Evolutionary conservation across 1,284 basidiomycete genomes (phyloP), one percentile per base, ranked within the genome.

Genomic region (Rhodotorula sp.): DNA sequence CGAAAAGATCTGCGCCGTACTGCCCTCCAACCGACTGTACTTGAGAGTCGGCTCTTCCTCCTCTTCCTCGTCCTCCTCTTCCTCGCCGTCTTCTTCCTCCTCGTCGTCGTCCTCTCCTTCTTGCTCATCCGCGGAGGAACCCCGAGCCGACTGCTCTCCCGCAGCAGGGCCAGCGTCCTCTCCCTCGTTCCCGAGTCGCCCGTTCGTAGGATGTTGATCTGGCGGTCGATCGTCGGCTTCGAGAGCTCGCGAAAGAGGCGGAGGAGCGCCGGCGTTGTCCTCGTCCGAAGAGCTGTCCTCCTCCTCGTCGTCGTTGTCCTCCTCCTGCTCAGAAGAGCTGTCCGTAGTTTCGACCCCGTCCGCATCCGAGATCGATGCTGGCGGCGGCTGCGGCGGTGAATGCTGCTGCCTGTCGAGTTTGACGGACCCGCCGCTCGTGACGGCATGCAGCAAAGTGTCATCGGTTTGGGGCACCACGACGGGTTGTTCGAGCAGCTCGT

Each of bases 1-100:
- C 82, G 88, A 88, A 62, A 97, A 85, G n/a, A 97, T 83, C 77
- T 93, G 91, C 4, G 87, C 86, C 56, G 91, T 84, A 4, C 87
- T 84, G 4, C 72, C 91, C 58, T 87, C 86, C 65, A 98, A 85
- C 59, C 91, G 86, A 75, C 91, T 89, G 80, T 98, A 98, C 81
- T 98, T 98, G 79, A 98, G 86, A 0, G 91, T 87, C 14, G 78
- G 79, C 69, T 81, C 80, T 18, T 78, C 77, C 5, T 76, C 72
- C 8, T 76, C 72, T 2, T 76, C 74, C 8, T 69, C 74, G 6
- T 77, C 74, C 5, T 71, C 66, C 14, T 69, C 69, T 1, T 69
- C 78, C 3, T 71, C 72, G 10, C 67, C 76, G 29, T 29, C 46
- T 0, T 65, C 63, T 2, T 65, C 57, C 7, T 58, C 69, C 21